phyloP scores from a whole-genome alignment of 2,329 filamentous ascomycete species.

The Sporothrix brunneoviolacea region DNA sequence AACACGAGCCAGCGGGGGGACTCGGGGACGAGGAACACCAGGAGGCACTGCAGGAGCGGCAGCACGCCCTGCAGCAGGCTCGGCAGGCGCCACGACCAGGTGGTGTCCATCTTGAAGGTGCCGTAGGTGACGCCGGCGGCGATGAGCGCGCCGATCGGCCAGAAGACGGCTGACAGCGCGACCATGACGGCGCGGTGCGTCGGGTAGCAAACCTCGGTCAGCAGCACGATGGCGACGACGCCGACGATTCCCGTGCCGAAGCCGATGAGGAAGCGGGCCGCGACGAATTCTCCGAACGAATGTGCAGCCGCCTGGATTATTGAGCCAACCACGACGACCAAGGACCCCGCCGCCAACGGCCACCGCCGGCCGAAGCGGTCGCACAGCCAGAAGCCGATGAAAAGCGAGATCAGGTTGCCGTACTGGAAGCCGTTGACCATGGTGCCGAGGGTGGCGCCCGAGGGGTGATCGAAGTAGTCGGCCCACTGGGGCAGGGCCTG shows the following conservation, averaged over 20 bases:
- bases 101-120: slow-evolving; percentile 24
- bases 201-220: slow-evolving; percentile 64
- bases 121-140: slow-evolving; percentile 71
- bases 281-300: slow-evolving; percentile 53
- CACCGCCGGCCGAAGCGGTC: slow-evolving; percentile 61
- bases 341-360: slow-evolving; percentile 65
- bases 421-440: not conserved
- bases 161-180: slow-evolving; percentile 74
- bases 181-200: slow-evolving; percentile 70
- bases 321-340: slow-evolving; percentile 67
- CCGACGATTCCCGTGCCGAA: slow-evolving; percentile 45
- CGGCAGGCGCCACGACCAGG: slow-evolving; percentile 28
- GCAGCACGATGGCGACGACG: slow-evolving; percentile 22
- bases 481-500: slow-evolving; percentile 27
- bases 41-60: slow-evolving; percentile 6
- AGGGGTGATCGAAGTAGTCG: slow-evolving; percentile 23
- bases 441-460: slow-evolving; percentile 16
- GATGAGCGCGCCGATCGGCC: slow-evolving; percentile 66
- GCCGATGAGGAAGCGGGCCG: slow-evolving; percentile 63
- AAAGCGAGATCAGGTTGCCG: too few relatives aligned
- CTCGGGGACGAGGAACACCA: slow-evolving; percentile 27
- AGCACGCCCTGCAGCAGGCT: slow-evolving; percentile 36
- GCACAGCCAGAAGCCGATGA: too few relatives aligned
- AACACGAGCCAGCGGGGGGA: slow-evolving; percentile 43
- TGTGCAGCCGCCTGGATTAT: slow-evolving; percentile 65